Evolutionary conservation across 75 land plant species (phyloP).

Genomic region (Larix kaempferi): DNA sequence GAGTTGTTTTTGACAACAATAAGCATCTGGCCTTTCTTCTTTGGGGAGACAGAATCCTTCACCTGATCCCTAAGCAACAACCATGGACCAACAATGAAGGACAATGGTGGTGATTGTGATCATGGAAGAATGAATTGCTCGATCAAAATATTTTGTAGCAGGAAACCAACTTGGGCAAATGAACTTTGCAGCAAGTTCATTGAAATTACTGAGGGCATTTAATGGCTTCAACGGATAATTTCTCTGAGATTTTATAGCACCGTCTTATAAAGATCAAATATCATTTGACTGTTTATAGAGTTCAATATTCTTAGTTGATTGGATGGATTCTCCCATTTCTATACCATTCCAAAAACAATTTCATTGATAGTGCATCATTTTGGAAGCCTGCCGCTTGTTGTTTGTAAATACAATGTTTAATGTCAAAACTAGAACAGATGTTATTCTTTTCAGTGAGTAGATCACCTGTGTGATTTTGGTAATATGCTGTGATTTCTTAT

Average conservation of each 20-base stretch:
- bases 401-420: background rate
- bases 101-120: background rate
- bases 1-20: background rate
- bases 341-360: background rate
- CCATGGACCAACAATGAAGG: background rate
- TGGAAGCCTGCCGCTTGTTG: background rate
- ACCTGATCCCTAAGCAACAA: background rate
- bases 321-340: background rate
- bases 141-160: background rate
- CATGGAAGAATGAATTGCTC: background rate
- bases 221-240: no score
- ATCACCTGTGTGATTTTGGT: background rate
- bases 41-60: background rate
- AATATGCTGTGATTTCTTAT: background rate
- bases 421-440: background rate
- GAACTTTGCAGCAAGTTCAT: background rate
- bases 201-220: background rate
- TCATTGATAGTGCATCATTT: constrained; percentile 7
- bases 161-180: background rate
- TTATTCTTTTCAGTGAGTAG: background rate
- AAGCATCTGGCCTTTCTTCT: background rate
- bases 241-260: background rate
- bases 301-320: background rate
- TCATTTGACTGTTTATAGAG: background rate
- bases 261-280: background rate